Evolutionary conservation across 257 asterid genomes (phyloP).

Genomic region (Ballota nigra): DNA sequence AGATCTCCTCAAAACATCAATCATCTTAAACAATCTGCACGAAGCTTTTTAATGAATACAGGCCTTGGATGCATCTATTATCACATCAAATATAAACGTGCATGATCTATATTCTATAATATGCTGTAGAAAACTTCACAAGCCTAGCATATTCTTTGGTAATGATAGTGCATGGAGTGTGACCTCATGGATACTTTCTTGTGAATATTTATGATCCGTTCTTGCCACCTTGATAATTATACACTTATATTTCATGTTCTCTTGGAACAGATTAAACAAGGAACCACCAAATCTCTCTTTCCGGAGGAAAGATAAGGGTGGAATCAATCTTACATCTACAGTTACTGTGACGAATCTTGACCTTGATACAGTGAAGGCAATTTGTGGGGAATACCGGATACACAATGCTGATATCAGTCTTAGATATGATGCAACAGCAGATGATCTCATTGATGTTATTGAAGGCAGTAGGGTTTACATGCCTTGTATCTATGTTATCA

Average conservation of each 20-base stretch:
- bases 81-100: no score
- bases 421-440: conserved; percentile 94
- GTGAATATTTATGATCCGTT: not conserved
- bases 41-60: not conserved
- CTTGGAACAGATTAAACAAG: conserved; percentile 69
- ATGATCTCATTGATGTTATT: conserved; percentile 95
- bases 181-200: not conserved
- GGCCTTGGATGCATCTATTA: not conserved
- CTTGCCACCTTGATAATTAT: not conserved
- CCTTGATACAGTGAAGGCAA: conserved; percentile 95
- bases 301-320: conserved; percentile 95
- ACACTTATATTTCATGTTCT: not conserved
- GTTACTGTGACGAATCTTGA: conserved; percentile 75
- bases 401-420: conserved; percentile 94
- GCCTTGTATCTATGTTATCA: conserved; percentile 93
- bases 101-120: no score
- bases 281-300: conserved; percentile 95
- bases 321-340: conserved; percentile 90
- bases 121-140: not conserved
- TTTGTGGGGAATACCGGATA: conserved; percentile 91
- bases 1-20: not conserved
- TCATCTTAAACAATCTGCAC: not conserved
- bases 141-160: not conserved
- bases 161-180: conserved; percentile 15
- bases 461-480: conserved; percentile 95